A percentile compares a stretch with the other conserved stretches of the same genome.
Evolutionary conservation across 805 yeast species (phyloP).

Genomic region (Cyberlindnera mrakii): DNA sequence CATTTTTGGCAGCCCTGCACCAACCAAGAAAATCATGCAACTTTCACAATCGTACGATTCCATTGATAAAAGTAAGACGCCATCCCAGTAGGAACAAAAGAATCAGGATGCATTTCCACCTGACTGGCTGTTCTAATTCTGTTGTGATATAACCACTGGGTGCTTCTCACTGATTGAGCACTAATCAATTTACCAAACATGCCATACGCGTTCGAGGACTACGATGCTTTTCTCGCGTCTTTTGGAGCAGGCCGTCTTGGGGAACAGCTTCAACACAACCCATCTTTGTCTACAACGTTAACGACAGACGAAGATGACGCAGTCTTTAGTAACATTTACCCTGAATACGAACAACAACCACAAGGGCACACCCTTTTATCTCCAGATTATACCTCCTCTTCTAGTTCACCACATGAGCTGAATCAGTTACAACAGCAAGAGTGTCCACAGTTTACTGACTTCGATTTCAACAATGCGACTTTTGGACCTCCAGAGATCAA

Average conservation of each 20-base stretch:
- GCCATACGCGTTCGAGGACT: slow-evolving; percentile 27
- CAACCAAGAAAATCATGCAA: slow-evolving; percentile 1
- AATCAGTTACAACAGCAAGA: not conserved
- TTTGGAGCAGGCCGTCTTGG: slow-evolving; percentile 10
- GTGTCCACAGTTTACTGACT: slow-evolving; percentile 3
- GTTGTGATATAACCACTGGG: too few species aligned
- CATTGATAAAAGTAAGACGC: not conserved
- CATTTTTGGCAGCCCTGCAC: too few species aligned
- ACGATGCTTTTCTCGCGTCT: slow-evolving; percentile 26
- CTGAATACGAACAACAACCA: slow-evolving; percentile 1
- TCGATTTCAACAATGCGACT: slow-evolving; percentile 1
- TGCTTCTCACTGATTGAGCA: too few species aligned
- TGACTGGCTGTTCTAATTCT: too few species aligned
- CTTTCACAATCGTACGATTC: slow-evolving; percentile 4
- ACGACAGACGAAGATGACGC: slow-evolving; percentile 10
- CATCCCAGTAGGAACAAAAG: not conserved
- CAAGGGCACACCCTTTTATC: slow-evolving; percentile 4
- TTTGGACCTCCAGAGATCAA: slow-evolving; percentile 5
- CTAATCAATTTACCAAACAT: slow-evolving; percentile 3
- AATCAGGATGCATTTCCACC: not conserved
- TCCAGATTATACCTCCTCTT: slow-evolving; percentile 12
- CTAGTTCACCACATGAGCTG: slow-evolving; percentile 13
- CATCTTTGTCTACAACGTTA: slow-evolving; percentile 11
- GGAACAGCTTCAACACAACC: slow-evolving; percentile 13
- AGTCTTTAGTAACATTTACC: slow-evolving; percentile 1